phyloP scores from a whole-genome alignment of 495 filamentous ascomycete species.

The Podospora sp. region DNA sequence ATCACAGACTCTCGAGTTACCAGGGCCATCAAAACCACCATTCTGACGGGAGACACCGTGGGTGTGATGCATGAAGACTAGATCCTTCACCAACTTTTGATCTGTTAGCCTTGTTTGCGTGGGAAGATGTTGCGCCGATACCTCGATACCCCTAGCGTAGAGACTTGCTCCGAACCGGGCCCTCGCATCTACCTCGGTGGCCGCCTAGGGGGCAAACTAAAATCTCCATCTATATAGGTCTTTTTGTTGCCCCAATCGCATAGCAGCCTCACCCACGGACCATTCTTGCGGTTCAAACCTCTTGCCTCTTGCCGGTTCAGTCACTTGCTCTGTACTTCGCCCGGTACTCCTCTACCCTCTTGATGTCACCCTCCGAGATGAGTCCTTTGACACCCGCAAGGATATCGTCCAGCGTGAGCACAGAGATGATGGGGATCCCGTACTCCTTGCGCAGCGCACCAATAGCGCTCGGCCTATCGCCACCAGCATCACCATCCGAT shows the following conservation, averaged over 20 bases:
- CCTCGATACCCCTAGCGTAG: neutral
- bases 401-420: slow-evolving; percentile 73
- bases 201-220: neutral
- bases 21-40: slow-evolving; percentile 10
- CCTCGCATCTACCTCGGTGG: neutral
- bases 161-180: neutral
- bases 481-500: slow-evolving; percentile 55
- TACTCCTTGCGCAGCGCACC: slow-evolving; percentile 76
- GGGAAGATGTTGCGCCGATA: neutral
- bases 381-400: slow-evolving; percentile 64
- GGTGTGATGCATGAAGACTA: neutral
- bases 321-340: slow-evolving; percentile 68
- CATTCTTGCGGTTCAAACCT: neutral
- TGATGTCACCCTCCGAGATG: slow-evolving; percentile 62
- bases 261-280: neutral
- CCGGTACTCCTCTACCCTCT: slow-evolving; percentile 76
- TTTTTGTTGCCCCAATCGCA: neutral
- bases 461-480: slow-evolving; percentile 67
- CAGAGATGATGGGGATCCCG: slow-evolving; percentile 57
- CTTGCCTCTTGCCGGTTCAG: slow-evolving; percentile 30
- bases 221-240: neutral
- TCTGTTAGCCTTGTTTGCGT: neutral
- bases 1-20: slow-evolving; percentile 9
- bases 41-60: slow-evolving; percentile 8
- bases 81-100: neutral